A percentile compares a stretch with the other conserved stretches of the same genome.
These are phyloP conservation scores for Xylariomycetidae sp. DNA, from an alignment of 2,329 filamentous ascomycete species.

Conservation along the genomic window DNA sequence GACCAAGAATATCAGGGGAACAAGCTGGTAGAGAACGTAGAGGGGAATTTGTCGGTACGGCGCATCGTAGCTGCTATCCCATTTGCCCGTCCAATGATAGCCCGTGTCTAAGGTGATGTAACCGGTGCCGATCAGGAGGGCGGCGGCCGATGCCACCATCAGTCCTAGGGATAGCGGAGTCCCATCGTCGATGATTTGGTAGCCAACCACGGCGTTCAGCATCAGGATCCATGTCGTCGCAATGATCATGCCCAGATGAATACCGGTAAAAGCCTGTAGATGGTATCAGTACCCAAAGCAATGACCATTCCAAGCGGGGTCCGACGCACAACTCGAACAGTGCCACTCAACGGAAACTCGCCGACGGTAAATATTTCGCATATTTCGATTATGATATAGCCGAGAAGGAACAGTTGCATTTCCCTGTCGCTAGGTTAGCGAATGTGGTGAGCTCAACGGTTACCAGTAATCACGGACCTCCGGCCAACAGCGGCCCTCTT, in stretches of 20 bases:
- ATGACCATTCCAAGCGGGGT: not conserved
- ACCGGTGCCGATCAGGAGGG: constrained; percentile 82
- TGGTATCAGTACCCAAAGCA: constrained; percentile 10
- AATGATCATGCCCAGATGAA: constrained; percentile 85
- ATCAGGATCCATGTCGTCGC: constrained; percentile 88
- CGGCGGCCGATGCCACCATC: constrained; percentile 62
- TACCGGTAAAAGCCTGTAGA: constrained; percentile 73
- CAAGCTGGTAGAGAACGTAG: constrained; percentile 90
- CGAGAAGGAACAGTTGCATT: constrained; percentile 89
- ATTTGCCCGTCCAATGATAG: constrained; percentile 78
- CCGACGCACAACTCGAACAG: constrained; percentile 64
- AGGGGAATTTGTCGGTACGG: constrained; percentile 76
- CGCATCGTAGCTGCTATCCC: constrained; percentile 53
- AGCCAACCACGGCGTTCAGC: constrained; percentile 88
- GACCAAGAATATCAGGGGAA: constrained; percentile 83
- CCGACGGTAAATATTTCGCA: constrained; percentile 97
- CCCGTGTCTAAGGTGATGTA: constrained; percentile 96
- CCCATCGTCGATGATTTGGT: constrained; percentile 89
- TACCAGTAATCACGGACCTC: constrained; percentile 52
- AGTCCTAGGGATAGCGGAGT: constrained; percentile 78
- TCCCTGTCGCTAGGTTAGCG: constrained; percentile 55
- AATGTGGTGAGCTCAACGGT: constrained; percentile 10
- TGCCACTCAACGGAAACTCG: constrained; percentile 70
- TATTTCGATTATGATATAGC: constrained; percentile 82
- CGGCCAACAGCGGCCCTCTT: constrained; percentile 93